Evolutionary conservation across 148 eudicot genomes (phyloP), one percentile per base, ranked within the genome.

Genomic region (Nepenthes mirabilis): DNA sequence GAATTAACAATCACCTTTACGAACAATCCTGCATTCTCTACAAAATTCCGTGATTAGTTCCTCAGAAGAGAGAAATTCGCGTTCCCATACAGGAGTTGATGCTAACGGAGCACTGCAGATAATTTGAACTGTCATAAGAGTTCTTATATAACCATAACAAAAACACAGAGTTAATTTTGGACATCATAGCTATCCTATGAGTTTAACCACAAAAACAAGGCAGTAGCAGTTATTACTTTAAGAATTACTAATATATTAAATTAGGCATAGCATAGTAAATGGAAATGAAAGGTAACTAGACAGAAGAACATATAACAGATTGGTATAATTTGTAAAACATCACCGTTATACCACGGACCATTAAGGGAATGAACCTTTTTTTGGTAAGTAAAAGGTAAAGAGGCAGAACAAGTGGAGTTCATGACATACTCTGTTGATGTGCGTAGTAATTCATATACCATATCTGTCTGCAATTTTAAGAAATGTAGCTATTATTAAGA

Each of bases 31-130:
- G 79, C 98, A 93, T 72, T 93, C 98, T 83, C 98, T 82, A 70
- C 98, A 93, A 67, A 93, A 93, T 79, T 93, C 98, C 37, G 96
- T 93, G 70, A 93, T 83, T 68, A 93, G 72, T 68, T 93, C 98
- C 75, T 93, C 98, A 2, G 98, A 79, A 49, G 96, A 86, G 71
- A 75, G 75, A 73, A 88, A 88, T 55, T 86, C 88, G 36, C 96
- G 81, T 58, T 91, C 96, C 98, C 98, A 93, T 23, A 88, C 96
- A 70, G 96, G 98, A 64, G 91, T 86, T 62, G 96, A 83, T 65
- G 82, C 65, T 76, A 93, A 76, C 14, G 98, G 96, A 37, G 98
- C 98, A 75, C 98, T 93, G 84, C 78, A 67, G 34, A 67, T 56
- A 58, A 74, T 59, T 65, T 12, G 58, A 64, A 59, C 23, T 23